A percentile compares a stretch with the other conserved stretches of the same genome.
Evolutionary conservation across 176 grass and related monocot species (phyloP).

Genomic region (Thalia dealbata): DNA sequence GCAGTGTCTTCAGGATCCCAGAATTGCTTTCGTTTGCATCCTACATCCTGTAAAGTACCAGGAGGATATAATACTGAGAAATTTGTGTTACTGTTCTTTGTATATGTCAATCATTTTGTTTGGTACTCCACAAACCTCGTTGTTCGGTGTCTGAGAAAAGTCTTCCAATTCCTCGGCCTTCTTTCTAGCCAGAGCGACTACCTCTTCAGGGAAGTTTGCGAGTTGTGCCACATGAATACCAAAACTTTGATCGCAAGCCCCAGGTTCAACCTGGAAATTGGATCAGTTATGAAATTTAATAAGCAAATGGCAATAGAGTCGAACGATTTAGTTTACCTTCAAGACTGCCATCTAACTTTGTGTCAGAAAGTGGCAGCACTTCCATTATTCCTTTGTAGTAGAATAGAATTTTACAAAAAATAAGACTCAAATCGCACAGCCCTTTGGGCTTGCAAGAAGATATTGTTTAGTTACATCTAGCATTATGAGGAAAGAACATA

Average conservation of each 20-base stretch:
- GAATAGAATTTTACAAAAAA: neutral
- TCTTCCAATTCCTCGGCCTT: constrained; percentile 97
- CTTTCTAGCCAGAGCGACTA: constrained; percentile 71
- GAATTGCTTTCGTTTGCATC: constrained; percentile 58
- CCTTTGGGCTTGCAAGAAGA: no score
- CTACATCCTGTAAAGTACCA: constrained; percentile 42
- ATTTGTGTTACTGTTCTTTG: neutral
- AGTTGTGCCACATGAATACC: constrained; percentile 98
- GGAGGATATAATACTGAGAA: neutral
- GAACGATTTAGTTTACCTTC: neutral
- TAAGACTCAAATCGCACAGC: no score
- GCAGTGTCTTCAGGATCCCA: constrained; percentile 64
- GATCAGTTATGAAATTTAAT: constrained; percentile 5
- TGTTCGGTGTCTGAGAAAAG: constrained; percentile 50
- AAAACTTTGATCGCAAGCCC: constrained; percentile 94
- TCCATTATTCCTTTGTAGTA: neutral
- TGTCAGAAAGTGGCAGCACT: no score
- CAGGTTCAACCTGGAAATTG: constrained; percentile 67
- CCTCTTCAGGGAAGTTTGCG: constrained; percentile 90
- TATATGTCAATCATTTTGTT: neutral
- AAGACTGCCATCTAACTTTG: no score
- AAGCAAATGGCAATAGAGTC: neutral
- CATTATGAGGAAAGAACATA: no score
- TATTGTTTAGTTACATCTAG: no score
- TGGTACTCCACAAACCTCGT: constrained; percentile 36